Base-by-base conservation (phyloP, 129 eudicot species). In the Heracleum sosnowskyi region DNA sequence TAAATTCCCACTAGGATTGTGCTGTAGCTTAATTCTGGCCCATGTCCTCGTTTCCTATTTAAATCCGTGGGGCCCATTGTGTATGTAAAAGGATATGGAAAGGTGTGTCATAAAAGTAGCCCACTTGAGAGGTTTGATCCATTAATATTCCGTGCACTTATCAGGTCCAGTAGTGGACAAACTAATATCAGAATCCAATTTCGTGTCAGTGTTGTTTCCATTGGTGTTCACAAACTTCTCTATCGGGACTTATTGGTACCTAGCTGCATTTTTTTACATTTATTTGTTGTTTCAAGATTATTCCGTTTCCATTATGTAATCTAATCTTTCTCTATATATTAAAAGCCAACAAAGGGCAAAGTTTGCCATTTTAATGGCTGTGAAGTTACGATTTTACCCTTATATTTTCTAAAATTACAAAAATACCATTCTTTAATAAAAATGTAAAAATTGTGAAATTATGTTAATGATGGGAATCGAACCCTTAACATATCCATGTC, bases 101-200 rank as follows among this genome's bases (percentile, higher is more conserved):
- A 60, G 68, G 68, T 60, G 68, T 60, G 68, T 60, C 68, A 60
- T 60, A 60, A 60, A 60, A 60, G 33, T 60, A 60, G 68, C 17
- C 68, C 68, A 60, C 68, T 60, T n/a, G 68, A 16, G 68, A 17
- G 68, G 33, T 60, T n/a, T 26, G 33, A 60, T 60, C 68, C 68
- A n/a, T 60, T 60, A 57, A 57, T 57, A 57, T 57, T 57, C 64
- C 64, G 64, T 57, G 64, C 64, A 57, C 33, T 60, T 60, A 60
- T 60, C 68, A 60, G 68, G 68, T 60, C 68, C 68, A 60, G 11
- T 3, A 9, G 16, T 11, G 33, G 68, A n/a, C 68, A 60, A 60
- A 60, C 68, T 60, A 8, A 8, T n/a, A 11, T 60, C 68, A 60
- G 68, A 60, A 60, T n/a, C 68, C 68, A 60, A 60, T 26, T 60